Evolutionary conservation across 148 eudicot genomes (phyloP).

Genomic region (Arbutus unedo): DNA sequence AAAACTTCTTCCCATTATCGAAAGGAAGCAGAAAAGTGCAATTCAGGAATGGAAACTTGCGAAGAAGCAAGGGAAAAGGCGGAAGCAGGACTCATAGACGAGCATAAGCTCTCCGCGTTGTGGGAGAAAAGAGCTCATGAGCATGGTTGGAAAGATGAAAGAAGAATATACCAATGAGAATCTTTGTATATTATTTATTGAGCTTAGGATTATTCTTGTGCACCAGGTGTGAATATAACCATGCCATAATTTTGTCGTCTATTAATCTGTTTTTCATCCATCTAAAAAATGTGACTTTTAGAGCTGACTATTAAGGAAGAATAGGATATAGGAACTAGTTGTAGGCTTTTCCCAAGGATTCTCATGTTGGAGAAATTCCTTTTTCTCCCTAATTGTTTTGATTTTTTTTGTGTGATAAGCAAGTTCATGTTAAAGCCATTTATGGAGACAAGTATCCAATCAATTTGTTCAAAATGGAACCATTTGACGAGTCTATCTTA

Average conservation of each 20-base stretch:
- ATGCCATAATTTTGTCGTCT: not conserved
- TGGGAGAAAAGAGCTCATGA: slow-evolving; percentile 32
- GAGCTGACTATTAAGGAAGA: not conserved
- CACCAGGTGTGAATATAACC: not conserved
- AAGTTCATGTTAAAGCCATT: no score
- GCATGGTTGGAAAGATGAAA: slow-evolving; percentile 59
- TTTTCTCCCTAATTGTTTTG: no score
- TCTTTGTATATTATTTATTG: not conserved
- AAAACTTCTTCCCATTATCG: slow-evolving; percentile 52
- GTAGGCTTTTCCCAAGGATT: not conserved
- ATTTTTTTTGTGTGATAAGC: no score
- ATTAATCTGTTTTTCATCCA: not conserved
- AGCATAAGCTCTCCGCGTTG: slow-evolving; percentile 23
- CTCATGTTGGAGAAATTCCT: not conserved
- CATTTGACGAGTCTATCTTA: no score
- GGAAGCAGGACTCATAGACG: slow-evolving; percentile 30
- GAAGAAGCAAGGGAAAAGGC: slow-evolving; percentile 58
- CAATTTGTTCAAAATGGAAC: no score
- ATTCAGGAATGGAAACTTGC: slow-evolving; percentile 48
- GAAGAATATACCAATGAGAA: not conserved
- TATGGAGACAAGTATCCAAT: no score
- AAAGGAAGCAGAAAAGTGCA: slow-evolving; percentile 55
- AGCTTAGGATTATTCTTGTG: not conserved
- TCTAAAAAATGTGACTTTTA: not conserved
- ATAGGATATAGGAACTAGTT: not conserved